Evolutionary conservation across 306 rosid genomes (phyloP).

Genomic region (Cicer bijugum): DNA sequence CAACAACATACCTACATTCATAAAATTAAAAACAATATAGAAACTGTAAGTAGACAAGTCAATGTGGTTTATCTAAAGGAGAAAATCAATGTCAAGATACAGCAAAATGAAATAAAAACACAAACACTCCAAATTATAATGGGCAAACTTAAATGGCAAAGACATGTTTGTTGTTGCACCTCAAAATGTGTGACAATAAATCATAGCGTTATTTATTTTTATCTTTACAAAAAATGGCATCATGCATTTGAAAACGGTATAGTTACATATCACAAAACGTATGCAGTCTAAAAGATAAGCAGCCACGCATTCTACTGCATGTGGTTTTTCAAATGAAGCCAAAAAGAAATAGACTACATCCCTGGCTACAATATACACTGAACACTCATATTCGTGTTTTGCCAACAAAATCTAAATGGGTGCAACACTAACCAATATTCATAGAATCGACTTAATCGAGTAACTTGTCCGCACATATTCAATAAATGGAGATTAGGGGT

Average conservation of each 20-base stretch:
- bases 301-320: constrained; percentile 25
- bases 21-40: constrained; percentile 32
- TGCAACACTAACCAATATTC: constrained; percentile 24
- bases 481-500: constrained; percentile 23
- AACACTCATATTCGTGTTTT: constrained; percentile 20
- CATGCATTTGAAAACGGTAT: neutral
- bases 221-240: constrained; percentile 28
- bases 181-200: constrained; percentile 5
- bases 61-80: constrained; percentile 31
- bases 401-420: constrained; percentile 27
- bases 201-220: constrained; percentile 15
- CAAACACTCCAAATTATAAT: constrained; percentile 30
- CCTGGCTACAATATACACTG: constrained; percentile 33
- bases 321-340: constrained; percentile 25
- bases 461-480: constrained; percentile 20
- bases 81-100: constrained; percentile 27
- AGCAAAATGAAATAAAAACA: constrained; percentile 6
- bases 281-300: constrained; percentile 34
- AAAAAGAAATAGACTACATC: constrained; percentile 37
- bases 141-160: constrained; percentile 34
- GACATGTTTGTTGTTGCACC: constrained; percentile 1
- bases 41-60: constrained; percentile 29
- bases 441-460: constrained; percentile 34
- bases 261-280: constrained; percentile 13
- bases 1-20: constrained; percentile 82